A percentile compares a stretch with the other conserved stretches of the same genome.
Evolutionary conservation across 2,329 filamentous ascomycete species (phyloP).

Genomic region (Incumbomyces lentus): DNA sequence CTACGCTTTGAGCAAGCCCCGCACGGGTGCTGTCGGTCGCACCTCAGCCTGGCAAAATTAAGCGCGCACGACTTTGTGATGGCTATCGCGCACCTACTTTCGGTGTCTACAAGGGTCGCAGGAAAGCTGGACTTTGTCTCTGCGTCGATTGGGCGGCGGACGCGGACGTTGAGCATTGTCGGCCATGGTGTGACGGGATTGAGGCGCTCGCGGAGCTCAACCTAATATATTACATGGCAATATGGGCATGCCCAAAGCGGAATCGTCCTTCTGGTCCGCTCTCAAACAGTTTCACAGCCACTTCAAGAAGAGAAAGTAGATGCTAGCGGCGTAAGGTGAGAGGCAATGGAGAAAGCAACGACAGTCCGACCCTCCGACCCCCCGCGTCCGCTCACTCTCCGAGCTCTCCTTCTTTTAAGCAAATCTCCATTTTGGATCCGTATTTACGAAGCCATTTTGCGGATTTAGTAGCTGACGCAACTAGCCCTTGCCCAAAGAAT

Average conservation of each 20-base stretch:
- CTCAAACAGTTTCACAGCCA: slow-evolving; percentile 9
- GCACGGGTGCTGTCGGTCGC: slow-evolving; percentile 25
- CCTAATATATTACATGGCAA: neutral
- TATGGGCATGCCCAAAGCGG: slow-evolving; percentile 3
- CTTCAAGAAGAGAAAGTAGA: slow-evolving; percentile 13
- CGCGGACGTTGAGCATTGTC: slow-evolving; percentile 21
- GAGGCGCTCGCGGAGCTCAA: slow-evolving; percentile 14
- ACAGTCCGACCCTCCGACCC: slow-evolving; percentile 3
- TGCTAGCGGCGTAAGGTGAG: slow-evolving; percentile 11
- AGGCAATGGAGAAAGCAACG: neutral
- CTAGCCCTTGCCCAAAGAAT: slow-evolving; percentile 5
- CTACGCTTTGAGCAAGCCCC: slow-evolving; percentile 21
- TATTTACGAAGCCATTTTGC: slow-evolving; percentile 10
- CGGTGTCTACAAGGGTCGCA: slow-evolving; percentile 23
- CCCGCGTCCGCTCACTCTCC: slow-evolving; percentile 9
- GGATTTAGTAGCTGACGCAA: slow-evolving; percentile 14
- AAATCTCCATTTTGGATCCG: slow-evolving; percentile 11
- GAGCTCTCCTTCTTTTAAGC: slow-evolving; percentile 8
- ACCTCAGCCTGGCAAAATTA: slow-evolving; percentile 21
- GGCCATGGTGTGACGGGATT: slow-evolving; percentile 17
- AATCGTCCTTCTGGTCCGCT: slow-evolving; percentile 3
- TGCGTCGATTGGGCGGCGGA: slow-evolving; percentile 19
- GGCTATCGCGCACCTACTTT: slow-evolving; percentile 22
- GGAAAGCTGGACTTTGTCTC: slow-evolving; percentile 25
- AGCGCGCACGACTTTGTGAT: slow-evolving; percentile 13